Base-by-base conservation (phyloP, 495 filamentous ascomycete genomes). In the Filosporella fistucella region DNA sequence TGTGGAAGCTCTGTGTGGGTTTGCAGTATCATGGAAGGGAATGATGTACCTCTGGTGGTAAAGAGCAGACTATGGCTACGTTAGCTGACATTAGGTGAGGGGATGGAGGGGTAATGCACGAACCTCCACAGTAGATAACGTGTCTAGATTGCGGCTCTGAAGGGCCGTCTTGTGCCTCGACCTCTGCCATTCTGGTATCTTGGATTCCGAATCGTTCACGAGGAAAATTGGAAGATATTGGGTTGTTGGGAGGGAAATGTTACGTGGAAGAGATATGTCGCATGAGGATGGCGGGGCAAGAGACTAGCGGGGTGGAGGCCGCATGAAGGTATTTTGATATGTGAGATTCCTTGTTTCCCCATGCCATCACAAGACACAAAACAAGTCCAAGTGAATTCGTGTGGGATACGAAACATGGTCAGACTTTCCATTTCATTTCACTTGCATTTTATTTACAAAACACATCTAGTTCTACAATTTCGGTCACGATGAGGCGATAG, bases 91-190 rank as follows among this genome's bases (percentile, higher is more conserved):
- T 47, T 47, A 47, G 45, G 47, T 13, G 34, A 41, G 32, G 6
- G 23, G 37, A 36, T 57, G 30, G 43, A 13, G 42, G 49, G 47
- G 47, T 44, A 34, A 10, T 68, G n/a, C n/a, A n/a, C 77, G 67
- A 69, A 88, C 88, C 82, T 69, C 84, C 89, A 64, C 89, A 95
- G 62, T 95, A 95, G 45, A 84, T 62, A 49, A 93, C 71, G 44
- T 82, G 70, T 59, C 78, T 69, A 14, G 82, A 76, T 63, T 84
- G 83, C 17, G 77, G 72, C 62, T 84, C 82, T 16, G 45, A 18
- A 17, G 56, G 49, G 10, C 13, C 36, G 1, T 23, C 36, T 13
- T 13, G 40, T 6, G 44, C 17, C 42, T 66, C 67, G 42, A 55
- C 53, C 36, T 72, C 69, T 41, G 66, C 67, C 69, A 72, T 72